phyloP scores from a whole-genome alignment of 164 flowering plant species.

The Santalum album region DNA sequence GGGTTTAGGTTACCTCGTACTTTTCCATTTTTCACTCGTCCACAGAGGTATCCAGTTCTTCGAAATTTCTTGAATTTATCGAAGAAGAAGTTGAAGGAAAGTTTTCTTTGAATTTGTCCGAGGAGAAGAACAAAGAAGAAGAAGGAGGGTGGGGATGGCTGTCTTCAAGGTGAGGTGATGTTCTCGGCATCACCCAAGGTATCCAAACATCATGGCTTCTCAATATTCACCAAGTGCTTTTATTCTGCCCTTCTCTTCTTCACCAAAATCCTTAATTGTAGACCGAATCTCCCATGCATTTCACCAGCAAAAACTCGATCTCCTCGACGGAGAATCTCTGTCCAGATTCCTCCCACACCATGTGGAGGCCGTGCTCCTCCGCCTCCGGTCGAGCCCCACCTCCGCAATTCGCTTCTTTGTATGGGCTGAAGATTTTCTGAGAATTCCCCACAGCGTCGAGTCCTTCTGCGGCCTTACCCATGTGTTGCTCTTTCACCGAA shows the following conservation, averaged over 20 bases:
- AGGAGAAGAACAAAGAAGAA: too few species aligned
- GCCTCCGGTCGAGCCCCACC: slow-evolving; percentile 25
- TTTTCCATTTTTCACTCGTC: too few species aligned
- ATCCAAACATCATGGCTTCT: too few species aligned
- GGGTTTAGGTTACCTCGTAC: too few species aligned
- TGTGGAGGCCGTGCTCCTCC: slow-evolving; percentile 17
- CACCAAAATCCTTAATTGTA: slow-evolving; percentile 8
- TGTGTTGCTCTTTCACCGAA: slow-evolving; percentile 21
- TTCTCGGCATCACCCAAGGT: too few species aligned
- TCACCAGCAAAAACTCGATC: slow-evolving; percentile 7
- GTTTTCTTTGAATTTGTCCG: too few species aligned
- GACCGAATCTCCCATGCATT: slow-evolving; percentile 15
- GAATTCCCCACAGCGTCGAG: slow-evolving; percentile 17
- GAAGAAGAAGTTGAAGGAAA: too few species aligned
- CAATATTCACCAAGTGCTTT: too few species aligned
- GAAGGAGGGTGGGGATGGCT: too few species aligned
- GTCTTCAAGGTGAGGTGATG: too few species aligned
- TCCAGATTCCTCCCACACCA: slow-evolving; percentile 18
- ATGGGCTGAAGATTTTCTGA: slow-evolving; percentile 24
- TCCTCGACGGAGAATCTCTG: slow-evolving; percentile 10
- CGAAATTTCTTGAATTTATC: too few species aligned
- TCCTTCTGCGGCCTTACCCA: slow-evolving; percentile 25
- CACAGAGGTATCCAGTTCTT: too few species aligned
- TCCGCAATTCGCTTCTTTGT: slow-evolving; percentile 31
- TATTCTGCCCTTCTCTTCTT: slow-evolving; percentile 6